These are phyloP conservation scores for Fagus crenata DNA, from an alignment of 306 rosid genomes.

Conservation along the genomic window DNA sequence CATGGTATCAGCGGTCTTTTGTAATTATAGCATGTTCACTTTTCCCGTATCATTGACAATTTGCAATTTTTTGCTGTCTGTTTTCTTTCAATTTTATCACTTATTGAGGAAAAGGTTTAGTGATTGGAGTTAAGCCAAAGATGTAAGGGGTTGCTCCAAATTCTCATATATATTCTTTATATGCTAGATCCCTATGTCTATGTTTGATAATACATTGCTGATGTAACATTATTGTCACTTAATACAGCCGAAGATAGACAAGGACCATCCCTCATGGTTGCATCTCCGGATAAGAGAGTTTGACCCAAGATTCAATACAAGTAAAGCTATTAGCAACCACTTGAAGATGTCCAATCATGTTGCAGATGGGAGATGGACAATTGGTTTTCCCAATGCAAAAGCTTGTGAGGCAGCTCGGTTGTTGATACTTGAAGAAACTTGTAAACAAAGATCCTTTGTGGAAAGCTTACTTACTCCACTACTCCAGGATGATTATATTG, in stretches of 20 bases:
- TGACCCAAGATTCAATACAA: slow-evolving; percentile 46
- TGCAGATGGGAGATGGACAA: slow-evolving; percentile 81
- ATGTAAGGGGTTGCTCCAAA: not conserved
- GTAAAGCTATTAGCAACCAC: slow-evolving; percentile 40
- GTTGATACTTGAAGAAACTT: slow-evolving; percentile 53
- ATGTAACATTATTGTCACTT: slow-evolving; percentile 12
- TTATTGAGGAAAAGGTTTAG: slow-evolving; percentile 10
- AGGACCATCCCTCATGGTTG: slow-evolving; percentile 76
- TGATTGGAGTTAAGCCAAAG: slow-evolving; percentile 7
- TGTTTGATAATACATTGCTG: not conserved
- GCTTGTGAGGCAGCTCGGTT: slow-evolving; percentile 66
- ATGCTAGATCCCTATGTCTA: not conserved
- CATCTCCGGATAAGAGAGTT: slow-evolving; percentile 69
- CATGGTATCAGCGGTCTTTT: too few species aligned
- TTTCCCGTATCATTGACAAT: not conserved
- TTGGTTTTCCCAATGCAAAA: slow-evolving; percentile 60
- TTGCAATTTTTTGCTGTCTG: slow-evolving; percentile 14
- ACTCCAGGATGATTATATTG: slow-evolving; percentile 43
- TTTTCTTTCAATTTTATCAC: slow-evolving; percentile 18
- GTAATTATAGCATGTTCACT: too few species aligned
- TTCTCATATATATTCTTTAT: slow-evolving; percentile 10
- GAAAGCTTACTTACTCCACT: slow-evolving; percentile 60
- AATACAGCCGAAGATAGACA: slow-evolving; percentile 68
- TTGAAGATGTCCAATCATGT: slow-evolving; percentile 35
- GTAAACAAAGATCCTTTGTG: slow-evolving; percentile 66